Evolutionary conservation across 2,329 filamentous ascomycete species (phyloP), one percentile per base, ranked within the genome.

Genomic region (Aspergillus calidoustus): DNA sequence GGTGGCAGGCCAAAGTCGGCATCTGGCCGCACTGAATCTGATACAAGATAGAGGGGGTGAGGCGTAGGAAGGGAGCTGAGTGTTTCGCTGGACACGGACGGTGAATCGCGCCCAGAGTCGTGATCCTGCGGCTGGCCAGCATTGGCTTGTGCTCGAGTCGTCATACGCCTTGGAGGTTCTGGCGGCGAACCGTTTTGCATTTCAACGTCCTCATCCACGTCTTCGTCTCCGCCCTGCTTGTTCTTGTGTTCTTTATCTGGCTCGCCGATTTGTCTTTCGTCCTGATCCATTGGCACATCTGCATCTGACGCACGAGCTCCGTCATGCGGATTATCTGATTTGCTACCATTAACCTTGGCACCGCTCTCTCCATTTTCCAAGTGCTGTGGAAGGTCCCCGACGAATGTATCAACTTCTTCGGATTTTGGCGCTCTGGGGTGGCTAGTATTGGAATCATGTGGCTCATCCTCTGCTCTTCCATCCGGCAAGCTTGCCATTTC

Each of bases 31-130:
- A 80, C 77, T 19, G 79, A 73, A 7, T 80, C 70, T 0, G 86
- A 83, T 50, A 86, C 80, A 28, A 83, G 76, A 75, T 86, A 89
- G 59, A 88, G 79, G 2, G 86, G 86, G 64, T 89, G 77, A 5
- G 83, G 82, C 3, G 73, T 72, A 13, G 77, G 72, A n/a, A 78
- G 69, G 17, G 73, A 69, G 51, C 71, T 70, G 28, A 72, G 54
- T 8, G 72, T 69, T 25, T 75, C 74, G 47, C 68, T 72, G 13
- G 74, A 72, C 23, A 69, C 66, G 9, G 69, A 66, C 19, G 71
- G 62, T 57, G 69, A 65, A 54, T 65, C 54, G 57, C 58, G 56
- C 55, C 65, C 59, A 17, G 66, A 69, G 9, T 70, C 72, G 8
- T 72, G 68, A 38, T 68, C 69, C 47, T 71, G 67, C 7, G 75